A percentile compares a stretch with the other conserved stretches of the same genome.
These are phyloP conservation scores for Arthrinium phaeospermum DNA, from an alignment of 2,329 filamentous ascomycete species.

Conservation along the genomic window DNA sequence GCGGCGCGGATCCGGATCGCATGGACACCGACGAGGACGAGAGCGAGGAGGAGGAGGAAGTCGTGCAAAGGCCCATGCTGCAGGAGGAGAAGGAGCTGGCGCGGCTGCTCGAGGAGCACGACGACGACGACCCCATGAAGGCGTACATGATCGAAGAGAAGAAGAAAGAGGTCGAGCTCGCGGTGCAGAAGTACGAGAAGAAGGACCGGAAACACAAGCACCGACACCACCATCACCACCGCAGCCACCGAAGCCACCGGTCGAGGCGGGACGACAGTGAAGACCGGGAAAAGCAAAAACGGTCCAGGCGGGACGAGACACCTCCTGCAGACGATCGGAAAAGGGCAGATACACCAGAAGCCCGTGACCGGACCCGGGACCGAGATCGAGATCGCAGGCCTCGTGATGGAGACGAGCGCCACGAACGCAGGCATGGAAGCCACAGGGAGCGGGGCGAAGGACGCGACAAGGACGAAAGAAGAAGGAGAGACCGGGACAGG, in stretches of 20 bases:
- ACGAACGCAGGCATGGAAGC: conserved; percentile 28
- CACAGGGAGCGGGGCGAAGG: conserved; percentile 30
- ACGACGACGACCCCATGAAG: conserved; percentile 98
- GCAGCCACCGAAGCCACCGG: conserved; percentile 53
- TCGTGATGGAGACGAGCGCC: conserved; percentile 36
- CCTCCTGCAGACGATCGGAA: conserved; percentile 31
- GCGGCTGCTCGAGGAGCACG: conserved; percentile 76
- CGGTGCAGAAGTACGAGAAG: conserved; percentile 61
- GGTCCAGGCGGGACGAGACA: conserved; percentile 46
- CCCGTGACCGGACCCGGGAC: conserved; percentile 34
- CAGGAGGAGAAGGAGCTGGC: conserved; percentile 84
- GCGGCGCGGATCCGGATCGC: conserved; percentile 33
- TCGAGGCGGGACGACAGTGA: conserved; percentile 41
- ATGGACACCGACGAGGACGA: conserved; percentile 39
- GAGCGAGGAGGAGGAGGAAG: conserved; percentile 49
- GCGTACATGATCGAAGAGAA: conserved; percentile 88
- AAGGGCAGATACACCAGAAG: conserved; percentile 37
- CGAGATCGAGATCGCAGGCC: conserved; percentile 35
- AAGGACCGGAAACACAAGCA: conserved; percentile 51
- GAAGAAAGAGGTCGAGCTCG: conserved; percentile 82
- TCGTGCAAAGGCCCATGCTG: conserved; percentile 63
- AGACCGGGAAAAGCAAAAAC: conserved; percentile 31
- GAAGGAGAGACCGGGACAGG: conserved; percentile 27
- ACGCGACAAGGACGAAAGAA: conserved; percentile 19
- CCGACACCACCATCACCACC: conserved; percentile 44